Base-by-base conservation (phyloP, 768 basidiomycete genomes). In the Suillus subaureus region DNA sequence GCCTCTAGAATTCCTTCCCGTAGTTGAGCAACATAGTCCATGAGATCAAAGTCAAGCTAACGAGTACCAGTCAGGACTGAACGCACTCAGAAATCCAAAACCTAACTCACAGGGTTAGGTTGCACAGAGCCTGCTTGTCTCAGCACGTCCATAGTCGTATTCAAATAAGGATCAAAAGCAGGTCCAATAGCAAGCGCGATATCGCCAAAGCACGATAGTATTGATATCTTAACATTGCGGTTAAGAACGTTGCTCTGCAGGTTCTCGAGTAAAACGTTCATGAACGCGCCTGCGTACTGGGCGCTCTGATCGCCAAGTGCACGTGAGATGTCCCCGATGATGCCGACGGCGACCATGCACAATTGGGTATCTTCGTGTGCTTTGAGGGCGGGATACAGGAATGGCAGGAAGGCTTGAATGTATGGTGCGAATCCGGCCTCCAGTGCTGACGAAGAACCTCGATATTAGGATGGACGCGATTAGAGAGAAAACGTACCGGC, bases 1-100 rank as follows among this genome's bases (percentile, higher is more conserved):
- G 97, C 97, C 77, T 99, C 97, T 39, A 98, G 81, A 69, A 99
- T 98, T 54, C 95, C 95, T 72, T 99, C 97, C 43, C 97, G 88
- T 64, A 99, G 84, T 62, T 87, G 87, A 62, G 87, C 84, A 54
- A 97, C 94, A 73, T 99, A 99, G 69, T 99, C 97, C 64, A 96
- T 85, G 64, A 96, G 86, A 67, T 97, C 95, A 70, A 89, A 92
- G 74, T 96, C 93, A 42, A 91, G 86, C 93, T 87, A 69, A 62
- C 54, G 58, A 64, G 62, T 45, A 70, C 40, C n/a, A 70, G 61
- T 51, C 16, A 56, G 37, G 26, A 55, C 21, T 16, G 18, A 13
- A 39, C 21, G 61, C 5, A 28, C 35, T 21, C 52, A 13, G 49
- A 54, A 21, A 33, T 61, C 7, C 11, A 66, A 4, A 4, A 60